Base-by-base conservation (phyloP, 139 green algal species). In the Chlamydomonas schloesseri region DNA sequence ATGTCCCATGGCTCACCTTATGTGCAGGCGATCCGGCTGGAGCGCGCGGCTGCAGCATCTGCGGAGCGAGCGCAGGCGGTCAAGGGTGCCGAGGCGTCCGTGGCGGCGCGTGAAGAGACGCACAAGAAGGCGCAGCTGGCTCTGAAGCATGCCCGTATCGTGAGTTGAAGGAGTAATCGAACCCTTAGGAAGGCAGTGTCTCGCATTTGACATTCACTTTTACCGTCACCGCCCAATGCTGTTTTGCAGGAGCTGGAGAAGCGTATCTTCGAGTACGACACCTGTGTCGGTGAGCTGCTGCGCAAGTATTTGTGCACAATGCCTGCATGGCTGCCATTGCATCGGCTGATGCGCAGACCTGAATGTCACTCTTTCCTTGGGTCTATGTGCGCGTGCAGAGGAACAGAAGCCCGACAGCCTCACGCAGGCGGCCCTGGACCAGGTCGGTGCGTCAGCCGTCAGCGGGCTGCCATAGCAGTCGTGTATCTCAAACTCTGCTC, bases 241-340 rank as follows among this genome's bases (percentile, higher is more conserved):
- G n/a, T n/a, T n/a, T n/a, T n/a, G n/a, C 76, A 92, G 83, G 91
- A 95, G 69, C 85, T 92, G 31, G 92, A 95, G 90, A 93, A 93
- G 90, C 88, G 90, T 42, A 94, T 95, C 60, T 87, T 83, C 65
- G 92, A 95, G 88, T 91, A 95, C 73, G 92, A 95, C 89, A 93
- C 79, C 0, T 90, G 86, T 33, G 92, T 95, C 55, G 42, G 42
- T 50, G 8, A 50, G 42, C n/a, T n/a, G n/a, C n/a, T n/a, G n/a
- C n/a, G n/a, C n/a, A n/a, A n/a, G n/a, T n/a, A n/a, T n/a, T n/a
- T n/a, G n/a, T n/a, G n/a, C n/a, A n/a, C n/a, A n/a, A n/a, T n/a
- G n/a, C n/a, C n/a, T n/a, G n/a, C n/a, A n/a, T n/a, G n/a, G n/a
- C n/a, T n/a, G n/a, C n/a, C n/a, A n/a, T 50, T 50, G 42, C 42